These are phyloP conservation scores for Globisporangium spinosum DNA, from an alignment of 352 stramenopile genomes.

Conservation along the genomic window DNA sequence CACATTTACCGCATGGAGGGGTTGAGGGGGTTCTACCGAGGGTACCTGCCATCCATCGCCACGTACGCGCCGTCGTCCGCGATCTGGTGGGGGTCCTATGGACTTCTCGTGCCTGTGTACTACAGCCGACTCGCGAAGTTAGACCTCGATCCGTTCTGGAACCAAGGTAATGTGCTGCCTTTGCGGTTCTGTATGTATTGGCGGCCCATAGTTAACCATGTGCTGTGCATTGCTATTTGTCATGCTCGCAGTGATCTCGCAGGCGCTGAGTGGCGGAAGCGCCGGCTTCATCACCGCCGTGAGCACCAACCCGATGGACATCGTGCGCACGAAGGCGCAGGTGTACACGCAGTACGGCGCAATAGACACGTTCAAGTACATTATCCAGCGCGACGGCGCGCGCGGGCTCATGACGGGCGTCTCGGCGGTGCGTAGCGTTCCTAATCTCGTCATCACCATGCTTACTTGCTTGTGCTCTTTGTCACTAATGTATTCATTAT, in stretches of 20 bases:
- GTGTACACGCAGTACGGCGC: slow-evolving; percentile 84
- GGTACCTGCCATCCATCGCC: slow-evolving; percentile 81
- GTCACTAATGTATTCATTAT: neutral
- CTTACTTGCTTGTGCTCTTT: neutral
- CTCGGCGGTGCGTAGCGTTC: slow-evolving; percentile 46
- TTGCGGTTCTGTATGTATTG: neutral
- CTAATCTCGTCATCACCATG: neutral
- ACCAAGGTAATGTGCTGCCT: slow-evolving; percentile 50
- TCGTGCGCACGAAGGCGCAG: slow-evolving; percentile 82
- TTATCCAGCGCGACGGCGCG: slow-evolving; percentile 67
- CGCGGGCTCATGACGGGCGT: slow-evolving; percentile 80
- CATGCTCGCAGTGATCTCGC: slow-evolving; percentile 47
- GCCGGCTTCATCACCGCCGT: slow-evolving; percentile 78
- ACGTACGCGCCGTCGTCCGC: slow-evolving; percentile 84
- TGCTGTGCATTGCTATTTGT: neutral
- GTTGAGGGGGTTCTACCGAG: slow-evolving; percentile 76
- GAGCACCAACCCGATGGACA: slow-evolving; percentile 87
- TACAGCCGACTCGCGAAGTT: slow-evolving; percentile 56
- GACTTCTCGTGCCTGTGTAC: slow-evolving; percentile 71
- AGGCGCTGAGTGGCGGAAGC: slow-evolving; percentile 70
- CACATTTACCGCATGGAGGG: slow-evolving; percentile 62
- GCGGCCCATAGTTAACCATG: neutral
- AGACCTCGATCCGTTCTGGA: slow-evolving; percentile 69
- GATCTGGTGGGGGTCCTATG: slow-evolving; percentile 88
- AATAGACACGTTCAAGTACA: slow-evolving; percentile 82